Conservation (phyloP, 352 stramenopile genomes). For the Halophytophthora batemanensis region DNA sequence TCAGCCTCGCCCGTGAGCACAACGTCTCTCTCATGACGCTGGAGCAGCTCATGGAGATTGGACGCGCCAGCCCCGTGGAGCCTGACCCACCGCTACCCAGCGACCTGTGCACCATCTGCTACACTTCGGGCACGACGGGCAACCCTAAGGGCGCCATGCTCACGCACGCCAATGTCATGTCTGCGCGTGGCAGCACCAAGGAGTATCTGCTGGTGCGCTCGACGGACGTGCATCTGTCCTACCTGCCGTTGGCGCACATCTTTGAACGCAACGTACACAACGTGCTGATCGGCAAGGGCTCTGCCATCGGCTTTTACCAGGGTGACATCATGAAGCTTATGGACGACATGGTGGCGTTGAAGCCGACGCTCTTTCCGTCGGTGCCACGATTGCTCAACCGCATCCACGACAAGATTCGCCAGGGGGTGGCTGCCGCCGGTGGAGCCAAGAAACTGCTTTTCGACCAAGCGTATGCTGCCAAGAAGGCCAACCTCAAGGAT, state of each 20-base stretch:
- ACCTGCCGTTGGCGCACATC: conserved; percentile 93
- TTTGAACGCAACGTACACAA: conserved; percentile 84
- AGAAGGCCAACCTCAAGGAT: conserved; percentile 51
- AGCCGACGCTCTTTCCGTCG: conserved; percentile 87
- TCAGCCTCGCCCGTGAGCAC: no score
- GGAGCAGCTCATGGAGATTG: conserved; percentile 26
- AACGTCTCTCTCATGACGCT: no score
- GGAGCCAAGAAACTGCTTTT: conserved; percentile 89
- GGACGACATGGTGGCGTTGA: conserved; percentile 86
- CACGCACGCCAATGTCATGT: conserved; percentile 50
- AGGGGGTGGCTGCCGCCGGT: conserved; percentile 50
- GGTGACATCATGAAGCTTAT: conserved; percentile 86
- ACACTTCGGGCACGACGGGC: conserved; percentile 65
- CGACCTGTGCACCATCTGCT: conserved; percentile 91
- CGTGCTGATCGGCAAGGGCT: conserved; percentile 57
- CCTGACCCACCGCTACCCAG: conserved; percentile 42
- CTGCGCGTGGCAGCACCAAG: conserved; percentile 12
- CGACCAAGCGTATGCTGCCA: conserved; percentile 72
- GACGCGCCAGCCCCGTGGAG: conserved; percentile 27
- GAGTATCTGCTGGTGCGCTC: conserved; percentile 12
- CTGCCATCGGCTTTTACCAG: conserved; percentile 89
- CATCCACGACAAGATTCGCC: conserved; percentile 91
- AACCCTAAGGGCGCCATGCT: conserved; percentile 66
- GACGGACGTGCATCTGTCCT: conserved; percentile 77
- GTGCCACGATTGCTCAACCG: conserved; percentile 94